Evolutionary conservation across 1,139 yeast species (phyloP), one percentile per base, ranked within the genome.

Genomic region (Zygotorulaspora mrakii): DNA sequence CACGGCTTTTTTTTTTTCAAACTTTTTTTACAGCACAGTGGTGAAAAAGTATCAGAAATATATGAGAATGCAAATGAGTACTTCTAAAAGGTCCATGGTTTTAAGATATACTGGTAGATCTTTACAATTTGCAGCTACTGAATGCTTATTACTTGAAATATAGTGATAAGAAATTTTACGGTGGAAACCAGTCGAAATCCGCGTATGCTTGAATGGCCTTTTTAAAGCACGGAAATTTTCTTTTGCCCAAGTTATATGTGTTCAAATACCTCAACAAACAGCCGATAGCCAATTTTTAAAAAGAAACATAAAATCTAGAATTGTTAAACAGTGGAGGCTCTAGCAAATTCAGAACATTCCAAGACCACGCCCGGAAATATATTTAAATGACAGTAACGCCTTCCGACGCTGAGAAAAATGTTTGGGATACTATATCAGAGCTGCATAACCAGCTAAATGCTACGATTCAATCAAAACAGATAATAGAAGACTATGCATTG

Each of bases 401-500:
- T 18, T 36, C 43, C 13, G 39, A 36, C 31, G 43, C 42, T 32
- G 46, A 42, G 37, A 42, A 36, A 24, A 39, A 39, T 39, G 46
- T 42, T 35, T 42, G 38, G 41, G 43, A 42, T 29, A 42, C 43
- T 11, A 37, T 55, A 11, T 35, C 37, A 10, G 52, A 42, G 22
- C 49, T 47, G 30, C 52, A 50, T 30, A 40, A 37, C 24, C 54
- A 55, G 40, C 37, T 57, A 30, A 47, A 47, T 26, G 48, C 44
- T 11, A 55, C 57, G 14, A 46, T 57, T 4, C 43, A 50, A 31
- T 43, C 57, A 1, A 52, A 53, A 33, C 49, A 51, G 26, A 42
- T 54, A 14, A 45, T 40, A 17, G 49, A 55, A 22, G 62, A 59
- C 39, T 50, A 50, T 36, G 53, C 62, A n/a, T 40, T 59, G 20